A percentile compares a stretch with the other conserved stretches of the same genome.
Evolutionary conservation across 805 yeast species (phyloP).

Genomic region (Phaffomyces thermotolerans): DNA sequence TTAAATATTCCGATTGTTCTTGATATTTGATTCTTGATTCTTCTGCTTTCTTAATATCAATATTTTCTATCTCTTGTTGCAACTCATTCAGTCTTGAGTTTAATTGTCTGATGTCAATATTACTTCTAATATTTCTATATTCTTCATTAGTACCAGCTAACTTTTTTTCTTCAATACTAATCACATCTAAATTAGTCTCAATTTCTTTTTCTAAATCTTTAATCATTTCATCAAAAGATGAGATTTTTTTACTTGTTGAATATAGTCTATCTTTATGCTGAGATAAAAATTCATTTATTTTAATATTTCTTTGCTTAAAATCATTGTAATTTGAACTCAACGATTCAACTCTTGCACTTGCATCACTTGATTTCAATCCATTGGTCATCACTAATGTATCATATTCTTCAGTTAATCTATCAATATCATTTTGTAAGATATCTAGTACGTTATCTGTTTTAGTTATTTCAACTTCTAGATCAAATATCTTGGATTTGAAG

Average conservation of each 20-base stretch:
- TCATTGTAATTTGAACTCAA: slow-evolving; percentile 20
- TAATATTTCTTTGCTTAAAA: slow-evolving; percentile 28
- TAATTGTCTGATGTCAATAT: slow-evolving; percentile 48
- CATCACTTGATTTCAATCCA: not conserved
- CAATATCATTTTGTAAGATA: slow-evolving; percentile 19
- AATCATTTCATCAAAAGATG: slow-evolving; percentile 14
- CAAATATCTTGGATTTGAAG: slow-evolving; percentile 24
- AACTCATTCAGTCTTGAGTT: slow-evolving; percentile 31
- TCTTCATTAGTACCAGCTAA: slow-evolving; percentile 52
- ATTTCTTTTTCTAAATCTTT: slow-evolving; percentile 24
- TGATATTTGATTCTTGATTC: slow-evolving; percentile 55
- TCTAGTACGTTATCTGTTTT: slow-evolving; percentile 19
- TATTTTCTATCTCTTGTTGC: slow-evolving; percentile 32
- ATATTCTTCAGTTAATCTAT: slow-evolving; percentile 7
- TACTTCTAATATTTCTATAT: slow-evolving; percentile 57
- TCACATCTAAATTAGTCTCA: slow-evolving; percentile 18
- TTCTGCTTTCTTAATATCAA: slow-evolving; percentile 55
- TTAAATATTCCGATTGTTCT: slow-evolving; percentile 43
- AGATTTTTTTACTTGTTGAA: slow-evolving; percentile 7
- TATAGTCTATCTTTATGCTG: not conserved
- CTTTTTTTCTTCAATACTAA: slow-evolving; percentile 32
- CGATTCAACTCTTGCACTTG: slow-evolving; percentile 1
- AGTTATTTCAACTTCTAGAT: slow-evolving; percentile 12
- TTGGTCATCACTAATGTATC: slow-evolving; percentile 15
- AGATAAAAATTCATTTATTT: slow-evolving; percentile 22